Base-by-base conservation (phyloP, 305 asterid species). In the Rubia tinctorum region DNA sequence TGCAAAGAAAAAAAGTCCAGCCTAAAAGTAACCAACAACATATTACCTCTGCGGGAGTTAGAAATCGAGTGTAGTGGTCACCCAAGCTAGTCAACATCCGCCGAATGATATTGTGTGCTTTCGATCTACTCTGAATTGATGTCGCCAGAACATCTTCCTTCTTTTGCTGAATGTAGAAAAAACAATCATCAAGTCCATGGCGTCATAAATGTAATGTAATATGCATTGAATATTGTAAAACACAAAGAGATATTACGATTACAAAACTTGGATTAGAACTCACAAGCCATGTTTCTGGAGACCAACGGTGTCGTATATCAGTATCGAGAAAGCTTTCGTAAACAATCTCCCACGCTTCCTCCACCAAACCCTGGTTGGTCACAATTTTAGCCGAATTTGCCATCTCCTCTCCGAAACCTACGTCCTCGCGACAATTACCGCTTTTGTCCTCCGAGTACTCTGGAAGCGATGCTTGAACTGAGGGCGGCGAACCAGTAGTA, bases 321-420 rank as follows among this genome's bases (percentile, higher is more conserved):
- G 93, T 82, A 59, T 86, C 95, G 27, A 94, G 87, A 70, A 82
- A 94, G 78, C 92, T 84, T n/a, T 94, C 99, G 67, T 92, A 88
- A 62, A 94, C 97, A 78, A 94, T 83, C 80, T 92, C 86, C 98
- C 99, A 94, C n/a, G 96, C 98, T 83, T 94, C 99, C 73, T 87
- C 90, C 71, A 92, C 99, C 60, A 95, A 82, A 78, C 84, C 90
- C 82, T 90, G 93, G 73, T 93, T 88, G 79, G 91, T 85, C 83
- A 79, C 91, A 68, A 58, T 71, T 62, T 81, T 80, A 53, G 75
- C 44, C 14, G 53, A 49, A 59, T 66, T 71, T 73, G 77, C 82
- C 37, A 45, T 78, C 76, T n/a, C 80, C 74, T 63, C 74, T 25
- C 37, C 51, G n/a, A 83, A 80, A 55, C 34, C 79, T 68, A 77